Evolutionary conservation across 371 early-diverging fungal genomes (phyloP).

Genomic region (Mucor piriformis): DNA sequence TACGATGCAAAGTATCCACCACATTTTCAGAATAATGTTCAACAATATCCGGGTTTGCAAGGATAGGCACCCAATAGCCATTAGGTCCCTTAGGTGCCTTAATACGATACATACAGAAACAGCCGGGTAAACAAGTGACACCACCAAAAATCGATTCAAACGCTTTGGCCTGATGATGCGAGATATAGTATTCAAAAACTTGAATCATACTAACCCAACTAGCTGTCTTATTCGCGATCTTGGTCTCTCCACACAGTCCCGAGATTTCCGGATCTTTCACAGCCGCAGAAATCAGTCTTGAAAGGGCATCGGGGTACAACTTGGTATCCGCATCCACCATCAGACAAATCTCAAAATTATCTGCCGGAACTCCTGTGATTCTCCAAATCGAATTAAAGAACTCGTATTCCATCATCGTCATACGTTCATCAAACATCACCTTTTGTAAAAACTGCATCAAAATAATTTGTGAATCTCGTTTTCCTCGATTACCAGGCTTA

Average conservation of each 20-base stretch:
- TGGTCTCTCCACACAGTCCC: slow-evolving; percentile 90
- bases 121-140: slow-evolving; percentile 96
- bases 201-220: slow-evolving; percentile 94
- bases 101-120: slow-evolving; percentile 96
- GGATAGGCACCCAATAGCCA: slow-evolving; percentile 85
- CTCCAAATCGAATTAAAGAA: slow-evolving; percentile 90
- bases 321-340: slow-evolving; percentile 99
- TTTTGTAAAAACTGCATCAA: slow-evolving; percentile 96
- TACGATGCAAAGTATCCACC: slow-evolving; percentile 98
- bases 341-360: slow-evolving; percentile 86
- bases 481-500: slow-evolving; percentile 97
- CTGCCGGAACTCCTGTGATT: slow-evolving; percentile 82
- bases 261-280: slow-evolving; percentile 75
- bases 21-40: slow-evolving; percentile 96
- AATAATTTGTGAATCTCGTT: slow-evolving; percentile 98
- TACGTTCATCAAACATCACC: slow-evolving; percentile 93
- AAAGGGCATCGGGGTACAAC: slow-evolving; percentile 77
- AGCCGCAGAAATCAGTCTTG: slow-evolving; percentile 68
- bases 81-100: slow-evolving; percentile 78
- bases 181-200: slow-evolving; percentile 76
- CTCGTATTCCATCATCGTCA: slow-evolving; percentile 95
- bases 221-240: slow-evolving; percentile 81
- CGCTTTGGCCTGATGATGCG: slow-evolving; percentile 91
- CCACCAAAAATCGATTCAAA: slow-evolving; percentile 96
- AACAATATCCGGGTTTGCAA: slow-evolving; percentile 93